Evolutionary conservation across 2,329 filamentous ascomycete species (phyloP).

Genomic region (Colletotrichum tabaci): DNA sequence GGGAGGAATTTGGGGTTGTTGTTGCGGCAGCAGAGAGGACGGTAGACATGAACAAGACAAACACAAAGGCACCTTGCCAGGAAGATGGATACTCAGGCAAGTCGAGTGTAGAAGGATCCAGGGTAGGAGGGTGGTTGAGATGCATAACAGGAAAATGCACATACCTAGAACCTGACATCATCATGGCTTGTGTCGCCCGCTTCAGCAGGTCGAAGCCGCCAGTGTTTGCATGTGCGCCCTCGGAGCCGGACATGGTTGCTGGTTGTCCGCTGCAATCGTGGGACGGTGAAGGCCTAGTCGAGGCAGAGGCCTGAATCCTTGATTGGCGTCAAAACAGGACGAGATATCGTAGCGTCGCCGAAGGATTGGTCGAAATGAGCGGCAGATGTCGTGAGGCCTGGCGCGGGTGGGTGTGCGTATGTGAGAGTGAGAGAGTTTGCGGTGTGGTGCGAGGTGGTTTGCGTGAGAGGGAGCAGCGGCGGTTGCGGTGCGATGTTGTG

Average conservation of each 20-base stretch:
- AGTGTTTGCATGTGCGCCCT: slow-evolving; percentile 56
- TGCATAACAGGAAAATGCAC: slow-evolving; percentile 42
- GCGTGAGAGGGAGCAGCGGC: slow-evolving; percentile 29
- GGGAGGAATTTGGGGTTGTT: background rate
- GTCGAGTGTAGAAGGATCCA: slow-evolving; percentile 8
- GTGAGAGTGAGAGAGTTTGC: slow-evolving; percentile 1
- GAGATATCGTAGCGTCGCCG: slow-evolving; percentile 33
- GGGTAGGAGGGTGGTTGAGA: slow-evolving; percentile 36
- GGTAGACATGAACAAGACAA: background rate
- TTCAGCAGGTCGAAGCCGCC: slow-evolving; percentile 70
- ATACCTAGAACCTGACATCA: slow-evolving; percentile 66
- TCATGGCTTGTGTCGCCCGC: slow-evolving; percentile 74
- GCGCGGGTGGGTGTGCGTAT: slow-evolving; percentile 18
- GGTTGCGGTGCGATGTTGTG: slow-evolving; percentile 34
- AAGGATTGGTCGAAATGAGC: slow-evolving; percentile 19
- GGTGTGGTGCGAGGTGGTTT: slow-evolving; percentile 24
- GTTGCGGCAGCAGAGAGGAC: slow-evolving; percentile 7
- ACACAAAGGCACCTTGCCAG: background rate
- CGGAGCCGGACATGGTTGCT: slow-evolving; percentile 64
- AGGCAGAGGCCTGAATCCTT: slow-evolving; percentile 40
- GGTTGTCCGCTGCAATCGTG: slow-evolving; percentile 6
- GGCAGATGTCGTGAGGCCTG: slow-evolving; percentile 13
- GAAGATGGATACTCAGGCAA: background rate
- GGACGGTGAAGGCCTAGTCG: slow-evolving; percentile 39
- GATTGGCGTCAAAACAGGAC: slow-evolving; percentile 39